Conservation (phyloP, 441 rosid species). For the Bocquillonia castaneifolia region DNA sequence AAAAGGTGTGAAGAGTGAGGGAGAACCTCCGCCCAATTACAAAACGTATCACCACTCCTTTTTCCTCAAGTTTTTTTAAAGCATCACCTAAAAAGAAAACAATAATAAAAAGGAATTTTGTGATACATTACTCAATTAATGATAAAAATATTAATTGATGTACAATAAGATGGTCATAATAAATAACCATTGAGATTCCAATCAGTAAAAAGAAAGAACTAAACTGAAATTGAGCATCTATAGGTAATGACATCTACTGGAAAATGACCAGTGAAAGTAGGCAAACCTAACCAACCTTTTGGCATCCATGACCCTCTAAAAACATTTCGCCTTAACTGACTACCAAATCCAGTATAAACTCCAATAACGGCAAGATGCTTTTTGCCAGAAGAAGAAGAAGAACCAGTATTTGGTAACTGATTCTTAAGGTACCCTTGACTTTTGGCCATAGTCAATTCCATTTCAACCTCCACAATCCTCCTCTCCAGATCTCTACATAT, state of each 20-base stretch:
- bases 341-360: slow-evolving; percentile 85
- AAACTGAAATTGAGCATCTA: not conserved
- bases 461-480: slow-evolving; percentile 83
- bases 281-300: slow-evolving; percentile 41
- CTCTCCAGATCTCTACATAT: slow-evolving; percentile 71
- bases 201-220: not conserved
- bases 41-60: slow-evolving; percentile 84
- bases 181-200: not conserved
- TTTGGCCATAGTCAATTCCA: slow-evolving; percentile 91
- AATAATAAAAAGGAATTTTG: not conserved
- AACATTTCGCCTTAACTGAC: slow-evolving; percentile 66
- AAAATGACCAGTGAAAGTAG: not conserved
- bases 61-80: slow-evolving; percentile 75
- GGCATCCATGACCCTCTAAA: slow-evolving; percentile 98
- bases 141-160: not conserved
- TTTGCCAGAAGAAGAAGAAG: slow-evolving; percentile 51
- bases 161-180: no score
- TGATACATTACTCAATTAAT: not conserved
- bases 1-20: slow-evolving; percentile 27
- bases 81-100: slow-evolving; percentile 57
- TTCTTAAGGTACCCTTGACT: slow-evolving; percentile 75
- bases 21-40: slow-evolving; percentile 89
- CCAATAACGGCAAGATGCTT: slow-evolving; percentile 88
- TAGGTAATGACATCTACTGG: not conserved
- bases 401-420: slow-evolving; percentile 36